These are phyloP conservation scores for Lentinus brumalis DNA, from an alignment of 768 basidiomycete genomes.

Conservation along the genomic window DNA sequence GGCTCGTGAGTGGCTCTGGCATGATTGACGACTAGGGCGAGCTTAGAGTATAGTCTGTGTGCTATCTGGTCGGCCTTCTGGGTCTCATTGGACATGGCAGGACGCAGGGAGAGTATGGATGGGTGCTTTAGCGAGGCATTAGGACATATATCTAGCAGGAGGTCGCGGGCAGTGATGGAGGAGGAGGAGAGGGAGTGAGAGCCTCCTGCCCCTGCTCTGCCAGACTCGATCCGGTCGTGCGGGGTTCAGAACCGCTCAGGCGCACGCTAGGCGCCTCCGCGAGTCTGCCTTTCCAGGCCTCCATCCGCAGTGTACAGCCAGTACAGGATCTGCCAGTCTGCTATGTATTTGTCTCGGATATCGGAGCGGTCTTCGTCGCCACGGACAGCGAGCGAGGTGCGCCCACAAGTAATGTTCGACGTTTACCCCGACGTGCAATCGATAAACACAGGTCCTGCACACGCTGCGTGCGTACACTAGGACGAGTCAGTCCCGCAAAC, in stretches of 20 bases:
- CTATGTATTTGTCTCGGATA: too few species aligned
- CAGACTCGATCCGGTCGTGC: constrained; percentile 13
- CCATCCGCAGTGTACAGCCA: not conserved
- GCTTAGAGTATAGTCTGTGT: constrained; percentile 81
- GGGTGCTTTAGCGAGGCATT: constrained; percentile 26
- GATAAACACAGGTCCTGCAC: not conserved
- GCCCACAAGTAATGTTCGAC: not conserved
- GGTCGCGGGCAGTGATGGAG: constrained; percentile 14
- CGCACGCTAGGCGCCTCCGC: constrained; percentile 4
- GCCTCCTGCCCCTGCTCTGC: not conserved
- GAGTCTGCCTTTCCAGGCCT: not conserved
- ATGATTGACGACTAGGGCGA: constrained; percentile 72
- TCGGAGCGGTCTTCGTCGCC: too few species aligned
- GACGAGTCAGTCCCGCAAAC: not conserved
- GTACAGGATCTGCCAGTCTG: too few species aligned
- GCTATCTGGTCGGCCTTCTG: constrained; percentile 86
- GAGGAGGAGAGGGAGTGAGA: constrained; percentile 10
- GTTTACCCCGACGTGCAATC: not conserved
- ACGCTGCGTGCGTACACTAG: not conserved
- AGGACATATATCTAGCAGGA: constrained; percentile 23
- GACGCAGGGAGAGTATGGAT: constrained; percentile 20
- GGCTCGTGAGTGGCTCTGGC: constrained; percentile 64
- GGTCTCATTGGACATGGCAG: constrained; percentile 55
- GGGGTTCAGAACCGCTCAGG: constrained; percentile 7
- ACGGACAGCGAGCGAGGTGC: not conserved